Conservation (phyloP, 2,329 filamentous ascomycete genomes). For the Ophiostoma triangulosporum region DNA sequence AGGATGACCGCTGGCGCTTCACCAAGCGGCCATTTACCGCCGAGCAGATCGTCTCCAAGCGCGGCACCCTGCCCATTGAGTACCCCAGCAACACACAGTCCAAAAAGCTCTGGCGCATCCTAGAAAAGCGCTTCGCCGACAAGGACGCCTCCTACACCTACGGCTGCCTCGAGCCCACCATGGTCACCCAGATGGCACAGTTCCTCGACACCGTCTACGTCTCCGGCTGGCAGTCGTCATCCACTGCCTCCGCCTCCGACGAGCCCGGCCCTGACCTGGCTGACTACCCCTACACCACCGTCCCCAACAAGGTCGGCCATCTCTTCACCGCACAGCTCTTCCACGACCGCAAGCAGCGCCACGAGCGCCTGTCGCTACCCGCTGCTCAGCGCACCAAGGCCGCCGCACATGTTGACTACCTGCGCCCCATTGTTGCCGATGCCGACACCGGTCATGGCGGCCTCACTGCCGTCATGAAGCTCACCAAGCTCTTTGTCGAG, state of each 20-base stretch:
- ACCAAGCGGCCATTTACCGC: constrained; percentile 90
- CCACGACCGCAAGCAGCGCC: constrained; percentile 97
- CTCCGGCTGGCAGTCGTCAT: constrained; percentile 97
- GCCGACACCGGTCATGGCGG: constrained; percentile 96
- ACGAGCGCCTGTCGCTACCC: constrained; percentile 72
- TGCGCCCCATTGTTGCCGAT: constrained; percentile 91
- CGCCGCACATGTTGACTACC: constrained; percentile 79
- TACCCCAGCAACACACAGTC: constrained; percentile 81
- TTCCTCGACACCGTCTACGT: constrained; percentile 98
- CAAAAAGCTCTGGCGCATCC: constrained; percentile 88
- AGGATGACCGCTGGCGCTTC: constrained; percentile 77
- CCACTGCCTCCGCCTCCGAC: constrained; percentile 85
- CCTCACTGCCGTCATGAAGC: constrained; percentile 97
- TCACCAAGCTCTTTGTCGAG: constrained; percentile 95
- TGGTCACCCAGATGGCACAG: constrained; percentile 99
- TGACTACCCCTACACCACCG: constrained; percentile 94
- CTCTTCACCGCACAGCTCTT: constrained; percentile 98
- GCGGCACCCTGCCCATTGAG: constrained; percentile 78
- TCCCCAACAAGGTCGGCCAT: constrained; percentile 95
- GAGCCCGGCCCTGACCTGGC: constrained; percentile 96
- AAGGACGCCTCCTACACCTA: constrained; percentile 87
- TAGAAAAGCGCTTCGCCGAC: constrained; percentile 68
- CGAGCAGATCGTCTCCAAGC: constrained; percentile 92
- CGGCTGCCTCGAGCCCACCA: constrained; percentile 92
- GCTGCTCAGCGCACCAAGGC: constrained; percentile 54